These are phyloP conservation scores for Hyaloscypha finlandica DNA, from an alignment of 495 filamentous ascomycete species.

Conservation along the genomic window DNA sequence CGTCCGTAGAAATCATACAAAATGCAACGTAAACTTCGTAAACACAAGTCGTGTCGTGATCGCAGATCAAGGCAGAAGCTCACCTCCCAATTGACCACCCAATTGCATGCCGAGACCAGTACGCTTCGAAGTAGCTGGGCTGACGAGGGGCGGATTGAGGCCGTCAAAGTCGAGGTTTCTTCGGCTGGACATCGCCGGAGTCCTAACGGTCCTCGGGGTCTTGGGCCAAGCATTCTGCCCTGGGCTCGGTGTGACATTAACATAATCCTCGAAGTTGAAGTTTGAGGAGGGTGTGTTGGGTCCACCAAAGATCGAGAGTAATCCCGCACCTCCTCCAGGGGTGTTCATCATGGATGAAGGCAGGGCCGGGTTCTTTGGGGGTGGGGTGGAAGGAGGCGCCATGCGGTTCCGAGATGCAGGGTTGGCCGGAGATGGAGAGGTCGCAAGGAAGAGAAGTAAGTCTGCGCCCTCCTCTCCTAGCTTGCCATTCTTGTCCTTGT, in stretches of 20 bases:
- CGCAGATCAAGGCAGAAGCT: constrained; percentile 45
- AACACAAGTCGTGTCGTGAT: constrained; percentile 5
- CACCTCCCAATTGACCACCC: constrained; percentile 35
- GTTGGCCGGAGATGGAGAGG: constrained; percentile 83
- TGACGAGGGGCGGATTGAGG: constrained; percentile 35
- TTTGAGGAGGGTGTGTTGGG: constrained; percentile 61
- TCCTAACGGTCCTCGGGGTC: constrained; percentile 54
- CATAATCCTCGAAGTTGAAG: constrained; percentile 96
- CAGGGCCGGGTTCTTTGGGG: constrained; percentile 70
- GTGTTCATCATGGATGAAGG: constrained; percentile 83
- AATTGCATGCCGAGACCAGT: constrained; percentile 55
- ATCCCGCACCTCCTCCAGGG: constrained; percentile 67
- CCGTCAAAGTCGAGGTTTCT: constrained; percentile 68
- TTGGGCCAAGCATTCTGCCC: constrained; percentile 77
- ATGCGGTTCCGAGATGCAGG: constrained; percentile 37
- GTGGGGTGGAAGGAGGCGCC: constrained; percentile 86
- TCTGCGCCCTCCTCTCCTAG: constrained; percentile 84
- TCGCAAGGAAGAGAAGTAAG: constrained; percentile 86
- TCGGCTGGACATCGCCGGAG: constrained; percentile 51
- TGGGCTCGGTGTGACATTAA: constrained; percentile 94
- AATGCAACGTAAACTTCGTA: constrained; percentile 22
- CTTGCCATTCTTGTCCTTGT: constrained; percentile 43
- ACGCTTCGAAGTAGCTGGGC: constrained; percentile 23
- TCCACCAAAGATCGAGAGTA: constrained; percentile 59
- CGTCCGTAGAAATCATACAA: constrained; percentile 13